These are phyloP conservation scores for Populus nigra DNA, from an alignment of 345 rosid species.

Conservation along the genomic window DNA sequence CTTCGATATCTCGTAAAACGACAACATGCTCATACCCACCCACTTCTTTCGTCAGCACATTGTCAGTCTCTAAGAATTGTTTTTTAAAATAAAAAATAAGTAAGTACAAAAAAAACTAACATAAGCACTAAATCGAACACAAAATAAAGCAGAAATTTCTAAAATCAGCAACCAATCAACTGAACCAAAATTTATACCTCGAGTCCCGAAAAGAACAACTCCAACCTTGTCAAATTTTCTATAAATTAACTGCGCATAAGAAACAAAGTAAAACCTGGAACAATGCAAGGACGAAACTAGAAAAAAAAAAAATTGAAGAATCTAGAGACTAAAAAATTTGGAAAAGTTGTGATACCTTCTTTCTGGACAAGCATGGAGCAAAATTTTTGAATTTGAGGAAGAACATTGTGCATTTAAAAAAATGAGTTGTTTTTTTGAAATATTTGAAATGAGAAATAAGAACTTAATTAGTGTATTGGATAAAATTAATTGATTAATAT, in stretches of 20 bases:
- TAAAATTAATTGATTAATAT: no score
- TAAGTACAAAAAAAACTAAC: not conserved
- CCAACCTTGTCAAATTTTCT: slow-evolving; percentile 81
- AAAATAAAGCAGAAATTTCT: not conserved
- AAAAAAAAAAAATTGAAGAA: not conserved
- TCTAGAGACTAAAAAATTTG: not conserved
- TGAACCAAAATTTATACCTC: slow-evolving; percentile 42
- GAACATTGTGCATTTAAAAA: slow-evolving; percentile 46
- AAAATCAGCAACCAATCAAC: not conserved
- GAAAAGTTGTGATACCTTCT: slow-evolving; percentile 47
- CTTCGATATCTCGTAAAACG: slow-evolving; percentile 57
- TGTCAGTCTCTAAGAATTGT: slow-evolving; percentile 51
- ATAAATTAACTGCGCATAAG: slow-evolving; percentile 63
- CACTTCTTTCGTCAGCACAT: slow-evolving; percentile 68
- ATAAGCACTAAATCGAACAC: not conserved
- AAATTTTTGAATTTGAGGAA: slow-evolving; percentile 59
- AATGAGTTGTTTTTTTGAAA: no score
- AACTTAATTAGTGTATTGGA: no score
- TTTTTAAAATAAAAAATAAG: no score
- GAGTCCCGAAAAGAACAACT: slow-evolving; percentile 72
- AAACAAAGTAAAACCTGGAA: slow-evolving; percentile 5
- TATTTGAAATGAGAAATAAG: no score
- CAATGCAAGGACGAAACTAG: not conserved
- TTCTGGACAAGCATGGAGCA: slow-evolving; percentile 69
- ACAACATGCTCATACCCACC: slow-evolving; percentile 80